These are phyloP conservation scores for Pugionium dolabratum DNA, from an alignment of 345 rosid genomes.

Conservation along the genomic window DNA sequence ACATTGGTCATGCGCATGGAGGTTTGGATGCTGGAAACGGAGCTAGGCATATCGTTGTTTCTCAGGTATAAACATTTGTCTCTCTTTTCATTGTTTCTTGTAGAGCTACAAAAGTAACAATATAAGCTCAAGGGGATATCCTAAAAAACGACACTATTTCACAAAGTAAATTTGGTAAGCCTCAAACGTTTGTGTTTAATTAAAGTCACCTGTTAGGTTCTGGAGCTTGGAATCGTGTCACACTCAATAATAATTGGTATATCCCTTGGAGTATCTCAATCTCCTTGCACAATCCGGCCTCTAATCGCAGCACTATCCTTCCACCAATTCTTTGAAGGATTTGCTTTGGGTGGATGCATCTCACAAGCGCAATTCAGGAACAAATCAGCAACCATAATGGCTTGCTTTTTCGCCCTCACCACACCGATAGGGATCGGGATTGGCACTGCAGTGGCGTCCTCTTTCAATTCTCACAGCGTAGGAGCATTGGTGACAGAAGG, in stretches of 20 bases:
- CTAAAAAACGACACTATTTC: neutral
- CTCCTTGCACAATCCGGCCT: conserved; percentile 84
- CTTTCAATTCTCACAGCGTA: conserved; percentile 59
- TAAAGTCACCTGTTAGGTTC: conserved; percentile 45
- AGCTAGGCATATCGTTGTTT: conserved; percentile 74
- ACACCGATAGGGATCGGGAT: conserved; percentile 71
- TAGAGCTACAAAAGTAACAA: neutral
- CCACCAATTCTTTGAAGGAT: conserved; percentile 97
- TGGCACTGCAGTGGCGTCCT: conserved; percentile 63
- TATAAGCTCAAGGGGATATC: neutral
- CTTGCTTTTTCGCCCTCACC: conserved; percentile 78
- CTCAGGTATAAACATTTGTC: conserved; percentile 54
- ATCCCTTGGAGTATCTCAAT: conserved; percentile 81
- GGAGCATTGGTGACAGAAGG: conserved; percentile 77
- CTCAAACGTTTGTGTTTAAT: no score
- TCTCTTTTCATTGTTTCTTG: neutral
- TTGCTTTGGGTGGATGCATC: conserved; percentile 94
- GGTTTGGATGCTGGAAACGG: conserved; percentile 54
- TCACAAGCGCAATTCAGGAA: conserved; percentile 81
- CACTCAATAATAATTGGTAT: conserved; percentile 87
- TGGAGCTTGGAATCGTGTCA: conserved; percentile 93
- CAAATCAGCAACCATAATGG: conserved; percentile 64
- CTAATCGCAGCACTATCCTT: conserved; percentile 86
- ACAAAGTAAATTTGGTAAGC: no score
- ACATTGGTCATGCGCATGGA: conserved; percentile 31